phyloP scores from a whole-genome alignment of 2,329 filamentous ascomycete species.

The Conoideocrella luteorostrata region DNA sequence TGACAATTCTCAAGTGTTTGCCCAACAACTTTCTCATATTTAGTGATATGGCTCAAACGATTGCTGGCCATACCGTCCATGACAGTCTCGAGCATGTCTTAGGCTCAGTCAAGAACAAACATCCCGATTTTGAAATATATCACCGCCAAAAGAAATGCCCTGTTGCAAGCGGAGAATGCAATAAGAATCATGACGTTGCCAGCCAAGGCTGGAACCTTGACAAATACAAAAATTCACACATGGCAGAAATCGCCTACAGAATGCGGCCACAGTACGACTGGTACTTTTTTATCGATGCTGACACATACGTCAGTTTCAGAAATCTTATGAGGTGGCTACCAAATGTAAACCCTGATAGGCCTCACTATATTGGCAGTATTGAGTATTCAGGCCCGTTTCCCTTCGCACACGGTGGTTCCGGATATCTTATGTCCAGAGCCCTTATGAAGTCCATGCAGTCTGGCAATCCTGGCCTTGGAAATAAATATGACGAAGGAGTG shows the following conservation, averaged over 20 bases:
- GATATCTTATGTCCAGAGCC: constrained; percentile 44
- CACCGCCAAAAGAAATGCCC: constrained; percentile 37
- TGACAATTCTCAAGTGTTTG: constrained; percentile 44
- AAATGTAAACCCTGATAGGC: constrained; percentile 33
- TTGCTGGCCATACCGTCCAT: constrained; percentile 36
- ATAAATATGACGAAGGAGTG: constrained; percentile 37
- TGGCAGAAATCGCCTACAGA: constrained; percentile 46
- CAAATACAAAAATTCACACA: constrained; percentile 57
- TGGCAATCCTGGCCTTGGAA: constrained; percentile 34
- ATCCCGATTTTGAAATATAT: constrained; percentile 46
- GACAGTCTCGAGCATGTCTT: constrained; percentile 41
- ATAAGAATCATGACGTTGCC: constrained; percentile 19
- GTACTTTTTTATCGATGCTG: constrained; percentile 54
- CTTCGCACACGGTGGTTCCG: constrained; percentile 52
- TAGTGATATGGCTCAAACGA: constrained; percentile 45
- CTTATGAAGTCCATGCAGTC: constrained; percentile 42
- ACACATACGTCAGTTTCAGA: constrained; percentile 50
- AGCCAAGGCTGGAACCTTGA: constrained; percentile 46
- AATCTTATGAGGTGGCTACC: constrained; percentile 44
- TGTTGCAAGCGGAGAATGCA: constrained; percentile 38
- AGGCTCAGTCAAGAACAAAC: constrained; percentile 33
- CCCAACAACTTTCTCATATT: constrained; percentile 48
- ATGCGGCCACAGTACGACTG: constrained; percentile 47
- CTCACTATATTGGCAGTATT: constrained; percentile 44
- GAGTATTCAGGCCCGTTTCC: constrained; percentile 33